Base-by-base conservation (phyloP, 1,139 yeast species). In the Scheffersomyces illinoinensis region DNA sequence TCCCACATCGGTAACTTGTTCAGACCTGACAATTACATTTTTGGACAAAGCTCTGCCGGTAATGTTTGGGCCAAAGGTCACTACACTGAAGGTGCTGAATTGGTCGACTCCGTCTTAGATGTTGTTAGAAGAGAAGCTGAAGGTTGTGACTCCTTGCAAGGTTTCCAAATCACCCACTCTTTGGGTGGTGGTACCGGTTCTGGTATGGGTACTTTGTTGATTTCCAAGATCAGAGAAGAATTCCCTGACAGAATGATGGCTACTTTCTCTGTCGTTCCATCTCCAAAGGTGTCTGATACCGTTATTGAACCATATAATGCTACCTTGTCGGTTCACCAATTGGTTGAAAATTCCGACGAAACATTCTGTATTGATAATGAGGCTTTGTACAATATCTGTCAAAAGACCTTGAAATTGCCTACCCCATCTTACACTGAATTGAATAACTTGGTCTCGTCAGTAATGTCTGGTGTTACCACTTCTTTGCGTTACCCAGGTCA, bases 111-210 rank as follows among this genome's bases (percentile, higher is more conserved):
- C 43, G 97, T 92, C 47, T 78, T 92, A 82, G 97, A 92, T 66
- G 93, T 89, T 53, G 87, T 92, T 58, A 88, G 97, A 79, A 89
- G 97, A 76, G 97, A 92, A 77, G 97, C 96, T 47, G 97, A 92
- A 80, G 90, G 90, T 52, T 88, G 96, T 76, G 97, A 92, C 75
- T 89, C 96, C 62, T 84, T 92, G 68, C 97, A 92, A 79, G 97
- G 97, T 68, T 92, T 92, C 86, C 97, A 91, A 79, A 89, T 92
- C 71, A 87, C 97, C 57, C 97, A 92, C 76, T 92, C 97, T 52
- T 84, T 92, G 63, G 97, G 97, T 76, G 97, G 97, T 77, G 97
- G 97, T 82, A 92, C 97, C 57, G 97, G 97, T 71, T 91, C 97
- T 47, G 97, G 97, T 77, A 88, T 92, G 93, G 97, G 74, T 61